Evolutionary conservation across 345 rosid genomes (phyloP).

Genomic region (Bretschneidera sinensis): DNA sequence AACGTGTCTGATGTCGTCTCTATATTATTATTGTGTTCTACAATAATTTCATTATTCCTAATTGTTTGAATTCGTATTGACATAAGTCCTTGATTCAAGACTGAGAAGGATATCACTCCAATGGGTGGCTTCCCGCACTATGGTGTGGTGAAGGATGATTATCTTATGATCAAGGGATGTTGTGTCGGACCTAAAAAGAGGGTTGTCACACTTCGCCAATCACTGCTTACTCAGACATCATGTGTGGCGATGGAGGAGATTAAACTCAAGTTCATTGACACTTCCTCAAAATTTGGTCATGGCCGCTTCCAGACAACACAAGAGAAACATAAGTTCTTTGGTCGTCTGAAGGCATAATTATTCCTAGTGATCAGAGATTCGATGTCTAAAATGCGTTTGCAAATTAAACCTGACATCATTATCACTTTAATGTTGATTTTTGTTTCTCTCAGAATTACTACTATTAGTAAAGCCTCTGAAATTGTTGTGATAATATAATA

Average conservation of each 20-base stretch:
- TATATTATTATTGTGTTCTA: too few relatives aligned
- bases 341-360: conserved; percentile 52
- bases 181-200: conserved; percentile 90
- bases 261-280: conserved; percentile 72
- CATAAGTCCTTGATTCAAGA: conserved; percentile 33
- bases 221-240: conserved; percentile 68
- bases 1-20: background rate
- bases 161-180: conserved; percentile 76
- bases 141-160: conserved; percentile 72
- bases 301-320: conserved; percentile 69
- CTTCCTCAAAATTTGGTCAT: conserved; percentile 60
- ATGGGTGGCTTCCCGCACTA: conserved; percentile 89
- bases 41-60: too few relatives aligned
- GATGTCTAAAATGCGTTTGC: background rate
- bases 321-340: conserved; percentile 61
- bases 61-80: conserved; percentile 1
- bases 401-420: too few relatives aligned
- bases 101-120: conserved; percentile 75
- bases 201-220: conserved; percentile 69
- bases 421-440: too few relatives aligned
- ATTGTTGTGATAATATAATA: too few relatives aligned
- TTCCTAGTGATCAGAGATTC: background rate
- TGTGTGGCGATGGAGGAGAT: conserved; percentile 64
- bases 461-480: too few relatives aligned
- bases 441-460: too few relatives aligned